phyloP scores from a whole-genome alignment of 75 land plant species.

The Picea sitchensis region DNA sequence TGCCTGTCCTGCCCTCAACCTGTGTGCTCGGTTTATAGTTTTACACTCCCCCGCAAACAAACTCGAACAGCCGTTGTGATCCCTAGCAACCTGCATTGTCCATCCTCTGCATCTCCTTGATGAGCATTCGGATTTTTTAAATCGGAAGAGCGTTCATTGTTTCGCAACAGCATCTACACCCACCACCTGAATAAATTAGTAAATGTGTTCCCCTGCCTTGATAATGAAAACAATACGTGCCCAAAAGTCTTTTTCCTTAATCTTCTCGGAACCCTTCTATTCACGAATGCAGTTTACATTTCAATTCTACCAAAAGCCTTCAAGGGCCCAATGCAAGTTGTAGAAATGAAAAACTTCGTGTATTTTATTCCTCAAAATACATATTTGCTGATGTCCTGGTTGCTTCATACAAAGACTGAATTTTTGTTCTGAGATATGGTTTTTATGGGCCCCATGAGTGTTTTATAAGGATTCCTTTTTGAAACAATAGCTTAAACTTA shows the following conservation, averaged over 20 bases:
- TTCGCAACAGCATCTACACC: background rate
- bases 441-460: constrained; percentile 3
- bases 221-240: background rate
- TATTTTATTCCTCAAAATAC: background rate
- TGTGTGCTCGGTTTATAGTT: constrained; percentile 1
- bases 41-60: constrained; percentile 3
- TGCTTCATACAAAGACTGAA: background rate
- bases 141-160: background rate
- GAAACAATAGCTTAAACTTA: background rate
- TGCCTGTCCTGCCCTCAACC: background rate
- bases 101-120: background rate
- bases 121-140: background rate
- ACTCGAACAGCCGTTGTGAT: background rate
- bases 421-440: background rate
- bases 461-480: background rate
- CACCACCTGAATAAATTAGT: background rate
- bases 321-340: background rate
- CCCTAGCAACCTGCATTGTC: constrained; percentile 7
- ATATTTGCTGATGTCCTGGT: background rate
- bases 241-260: background rate
- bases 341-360: background rate
- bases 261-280: background rate
- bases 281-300: background rate
- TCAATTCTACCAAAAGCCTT: background rate
- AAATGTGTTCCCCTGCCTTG: background rate